phyloP scores from a whole-genome alignment of 305 asterid genomes.

The Euphrasia arctica region DNA sequence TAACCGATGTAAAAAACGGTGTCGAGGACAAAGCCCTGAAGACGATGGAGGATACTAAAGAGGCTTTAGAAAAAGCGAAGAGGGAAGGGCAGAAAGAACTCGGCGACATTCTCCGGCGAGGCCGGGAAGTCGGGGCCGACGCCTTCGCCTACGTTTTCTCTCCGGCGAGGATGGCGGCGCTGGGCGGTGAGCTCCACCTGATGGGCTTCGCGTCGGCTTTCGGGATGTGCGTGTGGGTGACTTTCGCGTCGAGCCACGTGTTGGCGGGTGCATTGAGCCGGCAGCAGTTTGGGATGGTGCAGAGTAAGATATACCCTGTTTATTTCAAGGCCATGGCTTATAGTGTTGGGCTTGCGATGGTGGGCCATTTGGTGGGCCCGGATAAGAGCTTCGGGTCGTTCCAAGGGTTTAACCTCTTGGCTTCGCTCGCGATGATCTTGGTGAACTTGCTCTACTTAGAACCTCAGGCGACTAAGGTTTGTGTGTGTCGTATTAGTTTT shows the following conservation, averaged over 20 bases:
- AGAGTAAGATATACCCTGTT: conserved; percentile 68
- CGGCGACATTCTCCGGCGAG: conserved; percentile 28
- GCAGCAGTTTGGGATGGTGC: conserved; percentile 67
- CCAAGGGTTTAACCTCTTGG: conserved; percentile 40
- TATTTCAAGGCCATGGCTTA: conserved; percentile 68
- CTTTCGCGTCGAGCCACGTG: conserved; percentile 64
- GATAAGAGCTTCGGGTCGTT: conserved; percentile 27
- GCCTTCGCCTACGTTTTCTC: conserved; percentile 28
- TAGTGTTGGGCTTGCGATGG: conserved; percentile 44
- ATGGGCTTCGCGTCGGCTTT: conserved; percentile 60
- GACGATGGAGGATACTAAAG: conserved; percentile 19
- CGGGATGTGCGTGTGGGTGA: conserved; percentile 73
- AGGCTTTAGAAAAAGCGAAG: conserved; percentile 22
- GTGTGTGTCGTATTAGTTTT: background rate
- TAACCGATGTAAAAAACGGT: conserved; percentile 15
- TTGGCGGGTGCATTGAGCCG: conserved; percentile 56
- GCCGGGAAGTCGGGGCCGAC: conserved; percentile 28
- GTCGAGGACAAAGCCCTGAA: conserved; percentile 19
- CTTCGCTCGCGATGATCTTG: conserved; percentile 39
- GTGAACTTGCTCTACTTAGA: conserved; percentile 50
- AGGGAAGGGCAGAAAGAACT: conserved; percentile 38
- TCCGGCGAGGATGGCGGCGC: conserved; percentile 23
- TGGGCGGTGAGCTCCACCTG: conserved; percentile 38
- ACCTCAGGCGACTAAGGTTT: conserved; percentile 75
- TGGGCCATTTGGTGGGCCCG: conserved; percentile 49